These are phyloP conservation scores for Thielaviopsis populi DNA, from an alignment of 2,329 filamentous ascomycete species.

Conservation along the genomic window DNA sequence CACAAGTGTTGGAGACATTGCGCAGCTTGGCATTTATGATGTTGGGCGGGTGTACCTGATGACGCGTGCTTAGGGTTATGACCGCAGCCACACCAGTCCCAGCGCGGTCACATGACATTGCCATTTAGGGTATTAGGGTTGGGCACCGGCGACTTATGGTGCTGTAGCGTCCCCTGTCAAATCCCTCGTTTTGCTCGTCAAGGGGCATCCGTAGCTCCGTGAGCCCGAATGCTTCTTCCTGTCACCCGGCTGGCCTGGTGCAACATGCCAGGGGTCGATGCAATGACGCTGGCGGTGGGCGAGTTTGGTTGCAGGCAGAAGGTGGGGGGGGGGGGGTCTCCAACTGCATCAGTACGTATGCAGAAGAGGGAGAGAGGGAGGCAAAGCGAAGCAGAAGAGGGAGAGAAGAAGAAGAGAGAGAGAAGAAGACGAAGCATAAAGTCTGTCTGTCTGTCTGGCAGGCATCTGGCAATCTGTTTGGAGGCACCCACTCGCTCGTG, in stretches of 20 bases:
- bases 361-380: not conserved
- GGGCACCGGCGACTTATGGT: not conserved
- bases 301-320: not conserved
- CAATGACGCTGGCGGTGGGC: not conserved
- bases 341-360: not conserved
- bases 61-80: too few species aligned
- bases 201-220: not conserved
- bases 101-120: too few species aligned
- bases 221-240: not conserved
- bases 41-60: too few species aligned
- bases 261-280: not conserved
- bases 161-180: not conserved
- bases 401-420: not conserved
- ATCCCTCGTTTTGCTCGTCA: not conserved
- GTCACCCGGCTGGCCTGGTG: constrained; percentile 4
- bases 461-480: too few species aligned
- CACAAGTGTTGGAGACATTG: too few species aligned
- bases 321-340: not conserved
- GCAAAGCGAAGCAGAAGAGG: too few species aligned
- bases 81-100: too few species aligned
- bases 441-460: not conserved
- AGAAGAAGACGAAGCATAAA: not conserved
- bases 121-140: not conserved
- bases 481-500: too few species aligned
- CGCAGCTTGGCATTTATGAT: too few species aligned